phyloP scores from a whole-genome alignment of 2,329 filamentous ascomycete species.

The Mariannaea elegans region DNA sequence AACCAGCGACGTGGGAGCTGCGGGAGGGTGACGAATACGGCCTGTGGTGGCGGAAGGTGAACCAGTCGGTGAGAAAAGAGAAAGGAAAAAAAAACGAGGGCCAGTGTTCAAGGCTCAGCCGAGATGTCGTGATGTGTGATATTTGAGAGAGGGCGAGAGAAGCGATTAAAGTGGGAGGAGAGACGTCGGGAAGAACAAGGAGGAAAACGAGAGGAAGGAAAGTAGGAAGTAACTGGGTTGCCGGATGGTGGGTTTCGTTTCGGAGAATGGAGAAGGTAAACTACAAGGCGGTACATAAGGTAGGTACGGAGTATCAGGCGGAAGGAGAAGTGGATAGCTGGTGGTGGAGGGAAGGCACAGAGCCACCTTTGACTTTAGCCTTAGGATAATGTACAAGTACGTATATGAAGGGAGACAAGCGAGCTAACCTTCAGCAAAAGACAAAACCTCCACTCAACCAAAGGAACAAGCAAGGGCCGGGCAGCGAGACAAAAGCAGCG shows the following conservation, averaged over 20 bases:
- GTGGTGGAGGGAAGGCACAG: not conserved
- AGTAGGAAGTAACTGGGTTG: constrained; percentile 19
- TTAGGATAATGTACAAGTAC: not conserved
- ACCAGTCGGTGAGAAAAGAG: not conserved
- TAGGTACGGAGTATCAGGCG: not conserved
- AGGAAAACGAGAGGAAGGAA: constrained; percentile 1
- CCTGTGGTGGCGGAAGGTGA: constrained; percentile 2
- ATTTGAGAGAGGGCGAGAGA: constrained; percentile 8
- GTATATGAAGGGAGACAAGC: not conserved
- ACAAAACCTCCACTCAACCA: constrained; percentile 1
- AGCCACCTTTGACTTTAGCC: not conserved
- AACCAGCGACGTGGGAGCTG: not conserved
- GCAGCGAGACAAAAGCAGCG: constrained; percentile 20
- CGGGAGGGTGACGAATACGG: constrained; percentile 19
- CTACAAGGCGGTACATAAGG: too few relatives aligned
- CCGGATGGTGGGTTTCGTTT: constrained; percentile 9
- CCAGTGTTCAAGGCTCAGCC: not conserved
- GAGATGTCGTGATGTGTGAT: not conserved
- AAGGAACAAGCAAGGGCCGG: constrained; percentile 1
- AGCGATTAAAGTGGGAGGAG: not conserved
- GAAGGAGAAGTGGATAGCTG: constrained; percentile 10
- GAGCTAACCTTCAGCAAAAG: constrained; percentile 1
- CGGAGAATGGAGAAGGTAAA: constrained; percentile 15
- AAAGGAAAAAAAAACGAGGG: not conserved
- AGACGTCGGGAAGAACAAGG: constrained; percentile 2